Evolutionary conservation across 2,329 filamentous ascomycete species (phyloP), one percentile per base, ranked within the genome.

Genomic region (Boeremia exigua): DNA sequence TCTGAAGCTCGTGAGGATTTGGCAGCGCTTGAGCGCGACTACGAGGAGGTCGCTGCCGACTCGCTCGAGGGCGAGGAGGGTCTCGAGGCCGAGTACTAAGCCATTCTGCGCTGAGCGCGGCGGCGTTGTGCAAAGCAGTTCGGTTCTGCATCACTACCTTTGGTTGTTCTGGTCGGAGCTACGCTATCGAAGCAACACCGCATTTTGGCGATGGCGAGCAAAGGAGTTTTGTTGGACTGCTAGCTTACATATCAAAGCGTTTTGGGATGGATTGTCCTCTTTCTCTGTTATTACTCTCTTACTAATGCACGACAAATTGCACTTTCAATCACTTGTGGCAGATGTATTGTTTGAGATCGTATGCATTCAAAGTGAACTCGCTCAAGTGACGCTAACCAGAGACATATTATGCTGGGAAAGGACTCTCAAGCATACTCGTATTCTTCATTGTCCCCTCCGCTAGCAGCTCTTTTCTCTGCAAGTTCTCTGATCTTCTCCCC

Each of bases 1-100:
- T 96, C 92, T 54, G 95, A 99, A 85, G 95, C 95, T 65, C 93
- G 95, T 79, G 95, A 99, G 84, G 95, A 99, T 82, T 84, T 99
- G 79, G 95, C 95, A 78, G 95, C 95, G 70, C 86, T 99, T 62
- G 95, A 99, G 87, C 89, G 93, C 70, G 94, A 99, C 79, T 99
- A 99, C 82, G 94, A 97, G 83, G 95, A 99, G 83, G 95, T 98
- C 75, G 94, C 92, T 65, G 91, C 92, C 73, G 94, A 98, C 81
- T 96, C 92, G 62, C 81, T 96, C 71, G 93, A 93, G 76, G 90
- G 87, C 63, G 93, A 96, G 71, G 91, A 93, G 75, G 88, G 86
- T 74, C 82, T 85, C 69, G 92, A 96, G 81, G 90, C 91, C 66
- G 94, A 97, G 86, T 96, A 97, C 85, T 96, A 96, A 60, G 61